phyloP scores from a whole-genome alignment of 2,329 filamentous ascomycete genomes.

The Rhynchosporium agropyri region DNA sequence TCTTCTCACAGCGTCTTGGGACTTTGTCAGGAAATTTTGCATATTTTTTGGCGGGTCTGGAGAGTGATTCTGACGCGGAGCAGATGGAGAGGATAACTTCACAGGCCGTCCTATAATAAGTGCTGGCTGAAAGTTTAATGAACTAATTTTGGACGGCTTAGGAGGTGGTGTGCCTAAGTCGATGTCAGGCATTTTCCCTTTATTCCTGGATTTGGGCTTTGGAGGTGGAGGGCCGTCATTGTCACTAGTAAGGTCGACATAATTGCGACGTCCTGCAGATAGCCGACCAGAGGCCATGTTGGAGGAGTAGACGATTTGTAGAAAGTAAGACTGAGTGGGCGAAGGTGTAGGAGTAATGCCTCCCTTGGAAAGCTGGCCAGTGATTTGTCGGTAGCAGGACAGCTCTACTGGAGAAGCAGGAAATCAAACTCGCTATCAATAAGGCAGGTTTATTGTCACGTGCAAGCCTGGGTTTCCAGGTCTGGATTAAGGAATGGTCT shows the following conservation, averaged over 20 bases:
- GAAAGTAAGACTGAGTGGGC: neutral
- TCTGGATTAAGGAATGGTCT: too few species aligned
- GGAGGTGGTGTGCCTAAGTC: neutral
- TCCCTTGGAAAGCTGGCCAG: neutral
- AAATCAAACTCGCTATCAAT: too few species aligned
- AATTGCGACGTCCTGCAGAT: neutral
- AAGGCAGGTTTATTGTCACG: too few species aligned
- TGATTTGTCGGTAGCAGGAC: too few species aligned
- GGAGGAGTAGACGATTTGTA: neutral
- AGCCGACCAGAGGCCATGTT: neutral
- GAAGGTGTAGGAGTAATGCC: neutral
- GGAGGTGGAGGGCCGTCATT: neutral
- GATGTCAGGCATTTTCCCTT: neutral
- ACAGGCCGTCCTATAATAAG: neutral
- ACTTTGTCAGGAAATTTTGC: neutral
- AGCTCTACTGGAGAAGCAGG: too few species aligned
- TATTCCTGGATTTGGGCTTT: neutral
- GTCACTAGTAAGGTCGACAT: constrained; percentile 8
- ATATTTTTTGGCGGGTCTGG: neutral
- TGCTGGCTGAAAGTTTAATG: neutral
- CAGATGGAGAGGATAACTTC: neutral
- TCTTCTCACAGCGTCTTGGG: too few species aligned
- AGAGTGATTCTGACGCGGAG: neutral
- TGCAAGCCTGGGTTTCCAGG: too few species aligned
- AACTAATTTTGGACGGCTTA: neutral